phyloP scores from a whole-genome alignment of 2,329 filamentous ascomycete genomes.

The Stagonosporopsis chrysanthemi region DNA sequence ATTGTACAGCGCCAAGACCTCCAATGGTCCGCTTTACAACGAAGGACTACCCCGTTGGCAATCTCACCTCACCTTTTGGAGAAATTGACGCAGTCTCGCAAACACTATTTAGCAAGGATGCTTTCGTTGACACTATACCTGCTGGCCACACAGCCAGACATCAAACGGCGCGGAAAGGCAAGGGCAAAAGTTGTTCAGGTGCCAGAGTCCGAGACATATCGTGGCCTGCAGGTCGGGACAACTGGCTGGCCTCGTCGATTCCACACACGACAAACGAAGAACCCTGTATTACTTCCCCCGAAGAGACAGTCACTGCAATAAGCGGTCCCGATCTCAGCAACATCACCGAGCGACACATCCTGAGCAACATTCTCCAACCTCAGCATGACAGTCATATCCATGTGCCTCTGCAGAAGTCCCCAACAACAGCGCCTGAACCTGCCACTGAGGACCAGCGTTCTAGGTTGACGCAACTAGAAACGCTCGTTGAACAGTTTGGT shows the following conservation, averaged over 20 bases:
- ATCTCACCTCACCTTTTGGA: conserved; percentile 25
- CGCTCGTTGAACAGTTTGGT: conserved; percentile 10
- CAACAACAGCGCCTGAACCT: neutral
- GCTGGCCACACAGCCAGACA: conserved; percentile 17
- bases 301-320: neutral
- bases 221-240: neutral
- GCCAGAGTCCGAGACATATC: conserved; percentile 5
- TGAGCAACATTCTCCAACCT: neutral
- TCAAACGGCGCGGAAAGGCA: conserved; percentile 16
- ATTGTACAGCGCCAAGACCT: conserved; percentile 19
- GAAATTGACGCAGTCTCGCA: conserved; percentile 28
- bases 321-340: neutral
- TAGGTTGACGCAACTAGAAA: conserved; percentile 3
- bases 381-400: neutral
- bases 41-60: conserved; percentile 27
- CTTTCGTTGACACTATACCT: conserved; percentile 5
- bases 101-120: conserved; percentile 12
- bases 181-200: conserved; percentile 3
- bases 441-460: too few species aligned
- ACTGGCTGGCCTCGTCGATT: conserved; percentile 11
- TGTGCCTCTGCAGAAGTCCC: neutral
- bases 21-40: conserved; percentile 31
- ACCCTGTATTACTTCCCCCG: neutral
- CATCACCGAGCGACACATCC: neutral
- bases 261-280: neutral